Evolutionary conservation across 2,329 filamentous ascomycete genomes (phyloP).

Genomic region (Phyllosticta citriasiana): DNA sequence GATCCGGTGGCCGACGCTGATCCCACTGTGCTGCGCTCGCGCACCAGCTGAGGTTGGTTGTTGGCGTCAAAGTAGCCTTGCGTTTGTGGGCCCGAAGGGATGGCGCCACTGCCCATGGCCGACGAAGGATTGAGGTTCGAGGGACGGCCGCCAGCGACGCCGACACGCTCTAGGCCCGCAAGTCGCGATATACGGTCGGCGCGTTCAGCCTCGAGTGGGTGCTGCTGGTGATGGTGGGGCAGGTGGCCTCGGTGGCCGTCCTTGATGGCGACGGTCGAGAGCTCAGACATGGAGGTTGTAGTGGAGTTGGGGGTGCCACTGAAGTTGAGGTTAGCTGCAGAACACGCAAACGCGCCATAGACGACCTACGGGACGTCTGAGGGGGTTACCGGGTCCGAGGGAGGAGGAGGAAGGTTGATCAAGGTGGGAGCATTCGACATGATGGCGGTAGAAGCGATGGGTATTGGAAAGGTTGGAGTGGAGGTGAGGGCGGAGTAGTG

Average conservation of each 20-base stretch:
- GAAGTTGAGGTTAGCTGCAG: slow-evolving; percentile 11
- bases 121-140: slow-evolving; percentile 36
- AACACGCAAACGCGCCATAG: neutral
- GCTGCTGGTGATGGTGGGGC: slow-evolving; percentile 52
- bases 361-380: slow-evolving; percentile 73
- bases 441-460: slow-evolving; percentile 5
- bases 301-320: slow-evolving; percentile 90
- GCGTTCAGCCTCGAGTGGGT: slow-evolving; percentile 79
- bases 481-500: neutral
- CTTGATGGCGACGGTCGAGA: slow-evolving; percentile 92
- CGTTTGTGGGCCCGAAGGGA: slow-evolving; percentile 27
- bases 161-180: slow-evolving; percentile 80
- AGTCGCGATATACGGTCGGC: slow-evolving; percentile 92
- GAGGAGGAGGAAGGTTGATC: slow-evolving; percentile 74
- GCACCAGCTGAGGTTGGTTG: slow-evolving; percentile 53
- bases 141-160: slow-evolving; percentile 54
- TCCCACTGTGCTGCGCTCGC: slow-evolving; percentile 79
- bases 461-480: neutral
- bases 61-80: slow-evolving; percentile 71
- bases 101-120: slow-evolving; percentile 32
- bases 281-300: slow-evolving; percentile 80
- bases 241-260: slow-evolving; percentile 84
- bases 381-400: slow-evolving; percentile 74
- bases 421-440: slow-evolving; percentile 50
- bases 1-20: slow-evolving; percentile 81